A percentile compares a stretch with the other conserved stretches of the same genome.
These are phyloP conservation scores for Barnettozyma populi DNA, from an alignment of 805 yeast genomes.

Conservation along the genomic window DNA sequence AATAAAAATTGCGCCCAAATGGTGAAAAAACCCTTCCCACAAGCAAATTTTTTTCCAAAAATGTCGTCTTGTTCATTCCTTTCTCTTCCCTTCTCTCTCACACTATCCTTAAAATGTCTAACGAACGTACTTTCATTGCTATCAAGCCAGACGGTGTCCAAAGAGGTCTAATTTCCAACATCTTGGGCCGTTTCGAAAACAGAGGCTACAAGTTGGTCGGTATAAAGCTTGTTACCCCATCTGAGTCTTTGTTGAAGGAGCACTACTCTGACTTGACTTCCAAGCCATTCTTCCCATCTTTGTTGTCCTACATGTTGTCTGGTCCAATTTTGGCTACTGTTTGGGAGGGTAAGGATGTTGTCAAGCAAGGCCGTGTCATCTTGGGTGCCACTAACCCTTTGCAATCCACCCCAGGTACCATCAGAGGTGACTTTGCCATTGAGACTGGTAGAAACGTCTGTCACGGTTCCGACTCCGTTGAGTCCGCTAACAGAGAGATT, in stretches of 20 bases:
- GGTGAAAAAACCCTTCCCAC: not conserved
- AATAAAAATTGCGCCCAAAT: no score
- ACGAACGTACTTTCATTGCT: conserved; percentile 88
- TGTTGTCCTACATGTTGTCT: conserved; percentile 92
- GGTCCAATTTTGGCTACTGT: conserved; percentile 99
- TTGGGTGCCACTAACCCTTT: conserved; percentile 99
- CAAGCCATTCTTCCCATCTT: conserved; percentile 98
- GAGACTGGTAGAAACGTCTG: conserved; percentile 99
- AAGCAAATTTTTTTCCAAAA: no score
- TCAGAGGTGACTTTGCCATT: conserved; percentile 98
- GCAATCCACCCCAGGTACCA: conserved; percentile 97
- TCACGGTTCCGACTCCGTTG: conserved; percentile 99
- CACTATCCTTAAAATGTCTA: conserved; percentile 22
- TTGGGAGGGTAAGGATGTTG: conserved; percentile 99
- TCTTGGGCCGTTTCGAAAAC: conserved; percentile 89
- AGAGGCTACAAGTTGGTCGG: conserved; percentile 98
- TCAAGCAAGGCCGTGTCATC: conserved; percentile 95
- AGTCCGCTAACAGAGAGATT: conserved; percentile 94
- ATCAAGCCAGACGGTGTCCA: conserved; percentile 99
- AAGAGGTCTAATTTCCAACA: conserved; percentile 91
- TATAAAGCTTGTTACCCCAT: conserved; percentile 84
- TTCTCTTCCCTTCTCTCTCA: not conserved
- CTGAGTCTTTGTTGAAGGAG: conserved; percentile 80
- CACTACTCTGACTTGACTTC: conserved; percentile 94
- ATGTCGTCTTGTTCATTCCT: not conserved